These are phyloP conservation scores for Aureobasidium sp. DNA, from an alignment of 2,329 filamentous ascomycete genomes.

Conservation along the genomic window DNA sequence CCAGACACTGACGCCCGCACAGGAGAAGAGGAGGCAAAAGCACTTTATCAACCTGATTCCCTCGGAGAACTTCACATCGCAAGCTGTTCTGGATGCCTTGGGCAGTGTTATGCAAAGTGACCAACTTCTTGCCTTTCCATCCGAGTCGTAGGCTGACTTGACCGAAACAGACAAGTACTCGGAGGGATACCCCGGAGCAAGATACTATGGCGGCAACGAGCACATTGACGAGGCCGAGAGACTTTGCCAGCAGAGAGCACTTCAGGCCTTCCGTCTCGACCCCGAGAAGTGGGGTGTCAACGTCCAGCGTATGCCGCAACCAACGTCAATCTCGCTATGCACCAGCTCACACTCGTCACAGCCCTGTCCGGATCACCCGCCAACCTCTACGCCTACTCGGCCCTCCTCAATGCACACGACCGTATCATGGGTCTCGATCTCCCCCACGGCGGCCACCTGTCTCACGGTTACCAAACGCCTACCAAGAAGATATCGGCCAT, in stretches of 20 bases:
- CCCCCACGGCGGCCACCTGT: conserved; percentile 91
- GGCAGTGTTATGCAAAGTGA: conserved; percentile 92
- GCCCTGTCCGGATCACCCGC: conserved; percentile 68
- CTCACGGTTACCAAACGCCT: conserved; percentile 94
- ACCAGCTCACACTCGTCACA: conserved; percentile 18
- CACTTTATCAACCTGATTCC: conserved; percentile 98
- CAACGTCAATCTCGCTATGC: not conserved
- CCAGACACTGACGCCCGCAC: conserved; percentile 16
- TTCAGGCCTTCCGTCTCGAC: conserved; percentile 79
- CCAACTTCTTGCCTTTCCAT: conserved; percentile 21
- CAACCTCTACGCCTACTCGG: conserved; percentile 81
- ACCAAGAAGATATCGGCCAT: conserved; percentile 80
- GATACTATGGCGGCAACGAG: conserved; percentile 96
- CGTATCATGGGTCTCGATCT: conserved; percentile 95
- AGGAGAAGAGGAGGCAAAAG: conserved; percentile 95
- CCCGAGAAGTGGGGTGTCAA: conserved; percentile 93
- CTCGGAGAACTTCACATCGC: conserved; percentile 92
- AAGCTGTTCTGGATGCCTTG: conserved; percentile 83
- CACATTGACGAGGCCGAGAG: conserved; percentile 88
- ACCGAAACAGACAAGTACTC: conserved; percentile 72
- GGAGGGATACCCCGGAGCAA: conserved; percentile 90
- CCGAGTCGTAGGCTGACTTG: not conserved
- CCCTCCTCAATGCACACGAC: conserved; percentile 85
- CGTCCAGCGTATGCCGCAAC: conserved; percentile 60
- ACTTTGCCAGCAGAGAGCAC: conserved; percentile 81